Evolutionary conservation across 768 basidiomycete species (phyloP).

Genomic region (Rhizopogon salebrosus): DNA sequence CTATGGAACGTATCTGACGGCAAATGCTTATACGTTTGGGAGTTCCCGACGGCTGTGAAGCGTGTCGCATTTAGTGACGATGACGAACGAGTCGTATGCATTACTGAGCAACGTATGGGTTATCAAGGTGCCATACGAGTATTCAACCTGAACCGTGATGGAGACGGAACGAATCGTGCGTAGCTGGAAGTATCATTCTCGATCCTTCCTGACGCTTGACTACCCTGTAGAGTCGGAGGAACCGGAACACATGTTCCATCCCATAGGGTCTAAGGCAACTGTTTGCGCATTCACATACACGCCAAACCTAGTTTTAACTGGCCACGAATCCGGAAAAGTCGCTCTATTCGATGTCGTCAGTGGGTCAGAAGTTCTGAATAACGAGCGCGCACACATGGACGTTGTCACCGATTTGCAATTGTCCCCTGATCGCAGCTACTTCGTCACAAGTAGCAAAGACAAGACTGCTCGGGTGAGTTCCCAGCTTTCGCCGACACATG

Average conservation of each 20-base stretch:
- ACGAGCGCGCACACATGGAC: constrained; percentile 86
- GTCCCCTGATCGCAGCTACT: constrained; percentile 86
- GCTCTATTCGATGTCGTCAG: constrained; percentile 85
- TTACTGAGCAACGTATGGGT: constrained; percentile 98
- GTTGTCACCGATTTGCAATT: constrained; percentile 90
- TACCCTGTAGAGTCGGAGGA: constrained; percentile 60
- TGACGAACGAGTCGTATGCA: constrained; percentile 79
- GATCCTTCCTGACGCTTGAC: constrained; percentile 1
- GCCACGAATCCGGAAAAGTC: constrained; percentile 95
- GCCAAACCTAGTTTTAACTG: constrained; percentile 79
- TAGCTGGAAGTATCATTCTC: not conserved
- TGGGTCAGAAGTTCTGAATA: constrained; percentile 77
- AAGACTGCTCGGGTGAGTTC: constrained; percentile 78
- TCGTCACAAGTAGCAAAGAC: constrained; percentile 95
- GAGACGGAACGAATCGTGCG: constrained; percentile 79
- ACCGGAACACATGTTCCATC: constrained; percentile 75
- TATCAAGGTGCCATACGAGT: constrained; percentile 86
- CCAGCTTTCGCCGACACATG: not conserved
- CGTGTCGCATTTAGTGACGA: constrained; percentile 88
- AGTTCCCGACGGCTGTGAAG: constrained; percentile 97
- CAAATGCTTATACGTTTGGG: constrained; percentile 88
- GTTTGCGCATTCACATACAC: constrained; percentile 87
- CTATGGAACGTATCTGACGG: constrained; percentile 88
- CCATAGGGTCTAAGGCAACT: constrained; percentile 93
- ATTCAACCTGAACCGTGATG: constrained; percentile 80